phyloP scores from a whole-genome alignment of 495 filamentous ascomycete species.

The Lineolata rhizophorae region DNA sequence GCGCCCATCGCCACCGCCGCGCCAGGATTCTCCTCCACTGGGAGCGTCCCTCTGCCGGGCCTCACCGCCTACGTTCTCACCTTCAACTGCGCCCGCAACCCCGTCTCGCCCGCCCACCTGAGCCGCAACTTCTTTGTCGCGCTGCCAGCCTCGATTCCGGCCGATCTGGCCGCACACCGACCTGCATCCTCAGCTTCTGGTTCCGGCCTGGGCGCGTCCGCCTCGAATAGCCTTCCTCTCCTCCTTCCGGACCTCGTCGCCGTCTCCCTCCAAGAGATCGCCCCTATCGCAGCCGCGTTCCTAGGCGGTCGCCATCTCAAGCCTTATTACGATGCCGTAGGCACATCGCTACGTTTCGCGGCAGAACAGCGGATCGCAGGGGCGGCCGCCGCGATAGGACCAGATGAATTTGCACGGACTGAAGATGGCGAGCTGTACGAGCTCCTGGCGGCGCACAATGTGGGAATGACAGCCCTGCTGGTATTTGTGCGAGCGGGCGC shows the following conservation, averaged over 20 bases:
- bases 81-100: constrained; percentile 64
- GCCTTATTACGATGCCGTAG: constrained; percentile 50
- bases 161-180: too few species aligned
- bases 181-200: too few species aligned
- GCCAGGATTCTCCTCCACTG: too few species aligned
- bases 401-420: constrained; percentile 2
- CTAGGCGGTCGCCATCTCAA: constrained; percentile 63
- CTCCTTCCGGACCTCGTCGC: constrained; percentile 19
- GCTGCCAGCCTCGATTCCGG: constrained; percentile 22
- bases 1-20: too few species aligned
- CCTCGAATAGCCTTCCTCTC: too few species aligned
- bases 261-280: constrained; percentile 71
- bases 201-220: too few species aligned
- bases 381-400: neutral
- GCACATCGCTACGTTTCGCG: constrained; percentile 45
- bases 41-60: constrained; percentile 21
- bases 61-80: constrained; percentile 54
- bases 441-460: constrained; percentile 36
- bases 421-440: constrained; percentile 19
- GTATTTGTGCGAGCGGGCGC: constrained; percentile 45
- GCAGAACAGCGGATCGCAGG: constrained; percentile 13
- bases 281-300: constrained; percentile 63
- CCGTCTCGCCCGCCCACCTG: constrained; percentile 41
- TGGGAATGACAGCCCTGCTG: constrained; percentile 78
- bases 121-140: constrained; percentile 49